phyloP scores from a whole-genome alignment of 2,329 filamentous ascomycete genomes.

The Clarireedia paspali region DNA sequence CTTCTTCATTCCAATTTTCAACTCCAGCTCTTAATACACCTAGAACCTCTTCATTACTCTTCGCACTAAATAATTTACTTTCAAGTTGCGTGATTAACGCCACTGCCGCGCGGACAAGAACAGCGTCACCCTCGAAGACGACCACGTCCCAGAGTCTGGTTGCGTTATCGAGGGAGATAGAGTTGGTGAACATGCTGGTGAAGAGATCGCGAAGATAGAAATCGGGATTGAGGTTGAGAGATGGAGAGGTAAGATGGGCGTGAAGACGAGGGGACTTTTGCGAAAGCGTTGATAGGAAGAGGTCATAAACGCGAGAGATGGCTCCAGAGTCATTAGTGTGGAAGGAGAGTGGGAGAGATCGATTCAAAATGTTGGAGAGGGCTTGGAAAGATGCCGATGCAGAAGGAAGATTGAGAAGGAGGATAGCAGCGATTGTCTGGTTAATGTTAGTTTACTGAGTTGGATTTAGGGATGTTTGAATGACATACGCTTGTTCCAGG shows the following conservation, averaged over 20 bases:
- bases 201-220: slow-evolving; percentile 54
- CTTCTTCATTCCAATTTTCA: slow-evolving; percentile 18
- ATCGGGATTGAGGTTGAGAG: slow-evolving; percentile 40
- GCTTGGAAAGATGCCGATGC: slow-evolving; percentile 60
- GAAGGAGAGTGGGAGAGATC: slow-evolving; percentile 67
- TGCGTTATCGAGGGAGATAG: slow-evolving; percentile 60
- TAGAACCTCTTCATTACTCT: slow-evolving; percentile 16
- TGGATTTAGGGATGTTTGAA: not conserved
- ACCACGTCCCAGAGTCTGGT: slow-evolving; percentile 75
- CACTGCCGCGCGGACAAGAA: slow-evolving; percentile 63
- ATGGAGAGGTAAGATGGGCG: slow-evolving; percentile 48
- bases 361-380: slow-evolving; percentile 71
- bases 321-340: slow-evolving; percentile 63
- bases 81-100: slow-evolving; percentile 52
- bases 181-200: slow-evolving; percentile 53
- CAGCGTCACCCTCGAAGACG: slow-evolving; percentile 70
- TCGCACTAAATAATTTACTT: slow-evolving; percentile 38
- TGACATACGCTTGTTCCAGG: slow-evolving; percentile 63
- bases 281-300: slow-evolving; percentile 58
- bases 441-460: not conserved
- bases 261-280: slow-evolving; percentile 58
- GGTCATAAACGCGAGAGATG: slow-evolving; percentile 59
- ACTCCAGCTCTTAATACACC: slow-evolving; percentile 15
- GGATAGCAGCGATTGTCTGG: slow-evolving; percentile 63
- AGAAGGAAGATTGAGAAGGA: slow-evolving; percentile 62